Conservation (phyloP, 192 early-diverging fungal genomes). For the Ambispora gerdemannii region DNA sequence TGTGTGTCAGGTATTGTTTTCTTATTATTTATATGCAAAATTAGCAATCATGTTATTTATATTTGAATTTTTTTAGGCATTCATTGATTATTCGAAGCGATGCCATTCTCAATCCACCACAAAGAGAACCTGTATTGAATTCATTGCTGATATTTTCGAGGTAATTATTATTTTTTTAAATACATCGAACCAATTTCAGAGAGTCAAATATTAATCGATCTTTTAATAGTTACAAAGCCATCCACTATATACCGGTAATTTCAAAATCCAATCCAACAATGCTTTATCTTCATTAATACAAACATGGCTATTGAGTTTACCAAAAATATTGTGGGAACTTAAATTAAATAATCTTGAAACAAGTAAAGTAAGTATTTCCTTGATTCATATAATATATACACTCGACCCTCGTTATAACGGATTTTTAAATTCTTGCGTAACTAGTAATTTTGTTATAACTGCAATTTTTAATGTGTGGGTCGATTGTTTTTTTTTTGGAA, state of each 20-base stretch:
- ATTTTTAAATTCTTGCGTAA: too few species aligned
- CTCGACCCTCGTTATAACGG: background rate
- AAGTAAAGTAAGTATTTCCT: slow-evolving; percentile 38
- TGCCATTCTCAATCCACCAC: slow-evolving; percentile 36
- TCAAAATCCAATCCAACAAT: slow-evolving; percentile 29
- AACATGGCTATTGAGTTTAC: slow-evolving; percentile 43
- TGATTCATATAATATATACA: too few species aligned
- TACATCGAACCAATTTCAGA: slow-evolving; percentile 6
- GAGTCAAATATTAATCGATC: slow-evolving; percentile 32
- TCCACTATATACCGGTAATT: slow-evolving; percentile 37
- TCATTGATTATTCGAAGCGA: slow-evolving; percentile 31
- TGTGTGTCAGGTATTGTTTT: background rate
- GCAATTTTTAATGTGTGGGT: too few species aligned
- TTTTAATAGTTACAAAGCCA: slow-evolving; percentile 39
- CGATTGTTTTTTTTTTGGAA: background rate
- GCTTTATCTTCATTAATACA: slow-evolving; percentile 31
- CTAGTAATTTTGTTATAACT: too few species aligned
- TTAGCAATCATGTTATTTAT: slow-evolving; percentile 37
- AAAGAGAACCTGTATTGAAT: slow-evolving; percentile 32
- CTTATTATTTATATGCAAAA: background rate
- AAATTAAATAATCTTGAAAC: slow-evolving; percentile 46
- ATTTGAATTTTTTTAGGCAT: slow-evolving; percentile 42
- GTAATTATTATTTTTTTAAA: background rate
- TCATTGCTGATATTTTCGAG: slow-evolving; percentile 30
- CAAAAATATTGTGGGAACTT: slow-evolving; percentile 52